Evolutionary conservation across 169 alveolate genomes (phyloP).

Genomic region (Neospora caninum): DNA sequence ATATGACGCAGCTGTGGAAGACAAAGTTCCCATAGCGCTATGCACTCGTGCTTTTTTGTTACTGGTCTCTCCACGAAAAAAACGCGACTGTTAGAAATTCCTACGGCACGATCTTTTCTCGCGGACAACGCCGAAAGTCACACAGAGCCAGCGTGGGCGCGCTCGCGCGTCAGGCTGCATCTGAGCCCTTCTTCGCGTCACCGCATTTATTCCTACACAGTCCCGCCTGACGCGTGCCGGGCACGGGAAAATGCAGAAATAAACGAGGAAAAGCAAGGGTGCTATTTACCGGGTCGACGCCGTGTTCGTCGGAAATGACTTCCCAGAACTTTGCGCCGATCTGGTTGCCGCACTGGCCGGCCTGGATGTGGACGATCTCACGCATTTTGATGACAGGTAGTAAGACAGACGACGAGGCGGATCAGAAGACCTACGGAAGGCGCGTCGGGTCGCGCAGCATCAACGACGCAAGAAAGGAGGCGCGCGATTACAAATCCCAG

Average conservation of each 20-base stretch:
- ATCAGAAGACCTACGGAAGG: background rate
- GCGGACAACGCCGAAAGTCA: background rate
- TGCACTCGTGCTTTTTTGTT: background rate
- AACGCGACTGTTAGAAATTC: background rate
- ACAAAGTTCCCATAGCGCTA: background rate
- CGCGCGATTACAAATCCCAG: background rate
- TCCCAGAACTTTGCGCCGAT: slow-evolving; percentile 99
- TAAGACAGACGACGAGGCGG: slow-evolving; percentile 23
- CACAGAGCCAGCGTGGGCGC: background rate
- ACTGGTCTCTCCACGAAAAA: background rate
- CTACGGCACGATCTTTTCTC: background rate
- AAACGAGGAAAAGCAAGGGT: background rate
- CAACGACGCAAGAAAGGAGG: background rate
- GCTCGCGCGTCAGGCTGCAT: slow-evolving; percentile 16
- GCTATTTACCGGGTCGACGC: slow-evolving; percentile 94
- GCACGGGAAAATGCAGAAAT: background rate
- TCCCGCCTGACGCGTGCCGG: background rate
- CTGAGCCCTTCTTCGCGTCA: background rate
- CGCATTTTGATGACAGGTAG: slow-evolving; percentile 88
- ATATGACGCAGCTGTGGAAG: background rate
- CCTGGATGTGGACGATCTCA: slow-evolving; percentile 98
- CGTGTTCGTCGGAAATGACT: slow-evolving; percentile 99
- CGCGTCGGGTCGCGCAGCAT: background rate
- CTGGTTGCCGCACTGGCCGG: slow-evolving; percentile 99
- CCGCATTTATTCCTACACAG: background rate